phyloP scores from a whole-genome alignment of 176 grass and related monocot genomes.

The Avena insularis region DNA sequence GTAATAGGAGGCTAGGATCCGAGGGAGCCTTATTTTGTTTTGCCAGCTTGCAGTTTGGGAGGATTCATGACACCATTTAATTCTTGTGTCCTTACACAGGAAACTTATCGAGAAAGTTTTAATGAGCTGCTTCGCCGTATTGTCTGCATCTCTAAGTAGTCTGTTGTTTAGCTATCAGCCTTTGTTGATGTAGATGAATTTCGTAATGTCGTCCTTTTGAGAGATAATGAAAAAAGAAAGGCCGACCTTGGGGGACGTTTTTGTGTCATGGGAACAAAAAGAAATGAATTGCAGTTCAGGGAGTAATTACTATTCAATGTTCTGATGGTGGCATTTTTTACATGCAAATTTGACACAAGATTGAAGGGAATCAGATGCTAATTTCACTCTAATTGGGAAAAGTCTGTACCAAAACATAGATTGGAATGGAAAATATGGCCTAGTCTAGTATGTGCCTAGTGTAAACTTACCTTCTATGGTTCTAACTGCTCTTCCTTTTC shows the following conservation, averaged over 20 bases:
- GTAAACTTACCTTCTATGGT: not conserved
- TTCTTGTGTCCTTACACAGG: not conserved
- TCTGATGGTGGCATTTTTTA: not conserved
- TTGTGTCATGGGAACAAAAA: not conserved
- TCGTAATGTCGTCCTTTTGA: not conserved
- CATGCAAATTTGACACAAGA: not conserved
- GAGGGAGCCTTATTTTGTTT: not conserved
- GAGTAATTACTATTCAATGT: not conserved
- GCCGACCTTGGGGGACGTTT: not conserved
- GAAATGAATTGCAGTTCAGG: not conserved
- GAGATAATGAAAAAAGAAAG: not conserved
- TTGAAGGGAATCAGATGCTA: not conserved
- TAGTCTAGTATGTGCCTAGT: not conserved
- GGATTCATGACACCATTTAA: not conserved
- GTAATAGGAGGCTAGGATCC: not conserved
- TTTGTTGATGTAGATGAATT: not conserved
- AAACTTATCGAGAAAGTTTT: not conserved
- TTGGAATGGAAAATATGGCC: not conserved
- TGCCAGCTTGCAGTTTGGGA: not conserved
- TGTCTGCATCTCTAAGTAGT: not conserved
- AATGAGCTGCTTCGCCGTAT: not conserved
- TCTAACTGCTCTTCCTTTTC: slow-evolving; percentile 32
- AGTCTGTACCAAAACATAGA: not conserved
- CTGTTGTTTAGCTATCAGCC: not conserved
- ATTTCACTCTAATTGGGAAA: not conserved